Percentiles rank a stretch among this genome's conserved stretches.
Evolutionary conservation across 192 early-diverging fungal species (phyloP).

Genomic region (Gryganskiella cystojenkinii): DNA sequence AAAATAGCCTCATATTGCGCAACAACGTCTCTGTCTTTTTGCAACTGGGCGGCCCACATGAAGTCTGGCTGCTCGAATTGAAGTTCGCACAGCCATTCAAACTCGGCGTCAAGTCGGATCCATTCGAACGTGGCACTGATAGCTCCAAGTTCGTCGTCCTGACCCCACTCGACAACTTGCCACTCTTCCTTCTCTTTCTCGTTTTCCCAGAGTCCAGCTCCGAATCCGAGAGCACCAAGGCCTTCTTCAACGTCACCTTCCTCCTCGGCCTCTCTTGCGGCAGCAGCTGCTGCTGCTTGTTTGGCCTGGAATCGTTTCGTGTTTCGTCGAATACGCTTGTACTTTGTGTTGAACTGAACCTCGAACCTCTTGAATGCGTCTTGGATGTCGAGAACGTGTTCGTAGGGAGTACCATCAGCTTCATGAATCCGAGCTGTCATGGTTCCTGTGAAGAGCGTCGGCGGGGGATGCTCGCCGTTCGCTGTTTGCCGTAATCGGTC

Average conservation of each 20-base stretch:
- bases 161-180: slow-evolving; percentile 82
- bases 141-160: slow-evolving; percentile 73
- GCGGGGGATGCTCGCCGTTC: slow-evolving; percentile 32
- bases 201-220: slow-evolving; percentile 66
- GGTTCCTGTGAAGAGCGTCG: slow-evolving; percentile 64
- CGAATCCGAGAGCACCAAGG: slow-evolving; percentile 63
- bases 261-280: slow-evolving; percentile 69
- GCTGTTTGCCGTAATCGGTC: slow-evolving; percentile 22
- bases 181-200: slow-evolving; percentile 74
- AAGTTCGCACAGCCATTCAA: slow-evolving; percentile 92
- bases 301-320: slow-evolving; percentile 78
- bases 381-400: slow-evolving; percentile 86
- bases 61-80: slow-evolving; percentile 90
- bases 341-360: slow-evolving; percentile 97
- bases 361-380: slow-evolving; percentile 81
- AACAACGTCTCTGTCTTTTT: slow-evolving; percentile 89
- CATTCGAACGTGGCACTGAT: slow-evolving; percentile 88
- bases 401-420: slow-evolving; percentile 85
- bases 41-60: slow-evolving; percentile 96
- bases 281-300: slow-evolving; percentile 75
- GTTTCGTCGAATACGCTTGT: slow-evolving; percentile 93
- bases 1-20: slow-evolving; percentile 86
- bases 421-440: slow-evolving; percentile 83
- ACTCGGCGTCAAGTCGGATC: slow-evolving; percentile 95
- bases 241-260: slow-evolving; percentile 75